These are phyloP conservation scores for Paraphaeosphaeria sporulosa DNA, from an alignment of 2,329 filamentous ascomycete genomes.

Conservation along the genomic window DNA sequence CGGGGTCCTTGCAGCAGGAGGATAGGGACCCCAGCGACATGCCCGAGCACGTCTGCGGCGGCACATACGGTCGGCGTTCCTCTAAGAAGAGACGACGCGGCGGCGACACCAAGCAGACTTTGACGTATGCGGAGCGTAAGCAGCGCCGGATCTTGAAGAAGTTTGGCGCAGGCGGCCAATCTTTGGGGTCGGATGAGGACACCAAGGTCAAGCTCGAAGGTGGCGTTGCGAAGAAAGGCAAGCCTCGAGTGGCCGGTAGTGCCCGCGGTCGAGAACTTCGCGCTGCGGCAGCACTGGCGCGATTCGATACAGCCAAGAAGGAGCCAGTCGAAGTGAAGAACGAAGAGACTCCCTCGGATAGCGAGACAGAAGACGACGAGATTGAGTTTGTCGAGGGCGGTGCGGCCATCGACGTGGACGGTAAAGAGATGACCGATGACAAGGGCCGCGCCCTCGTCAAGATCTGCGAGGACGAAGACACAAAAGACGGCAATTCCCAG, in stretches of 20 bases:
- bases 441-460: slow-evolving; percentile 72
- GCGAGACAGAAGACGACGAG: slow-evolving; percentile 46
- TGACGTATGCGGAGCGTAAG: slow-evolving; percentile 76
- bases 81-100: slow-evolving; percentile 60
- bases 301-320: slow-evolving; percentile 66
- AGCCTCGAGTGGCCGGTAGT: slow-evolving; percentile 77
- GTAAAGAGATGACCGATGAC: slow-evolving; percentile 68
- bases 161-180: slow-evolving; percentile 74
- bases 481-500: slow-evolving; percentile 43
- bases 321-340: slow-evolving; percentile 49
- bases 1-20: slow-evolving; percentile 39
- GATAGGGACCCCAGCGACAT: slow-evolving; percentile 37
- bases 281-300: slow-evolving; percentile 77
- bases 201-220: slow-evolving; percentile 72
- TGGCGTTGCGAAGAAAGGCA: slow-evolving; percentile 67
- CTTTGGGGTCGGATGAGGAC: slow-evolving; percentile 73
- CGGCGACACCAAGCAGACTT: slow-evolving; percentile 52
- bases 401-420: slow-evolving; percentile 70
- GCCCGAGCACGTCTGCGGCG: slow-evolving; percentile 76
- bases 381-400: slow-evolving; percentile 48
- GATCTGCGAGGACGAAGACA: slow-evolving; percentile 75
- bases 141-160: slow-evolving; percentile 76
- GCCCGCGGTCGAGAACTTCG: slow-evolving; percentile 77
- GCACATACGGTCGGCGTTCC: slow-evolving; percentile 69
- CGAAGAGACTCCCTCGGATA: slow-evolving; percentile 41